Evolutionary conservation across 1,139 yeast genomes (phyloP).

Genomic region (Nakaseomyces glabratus): DNA sequence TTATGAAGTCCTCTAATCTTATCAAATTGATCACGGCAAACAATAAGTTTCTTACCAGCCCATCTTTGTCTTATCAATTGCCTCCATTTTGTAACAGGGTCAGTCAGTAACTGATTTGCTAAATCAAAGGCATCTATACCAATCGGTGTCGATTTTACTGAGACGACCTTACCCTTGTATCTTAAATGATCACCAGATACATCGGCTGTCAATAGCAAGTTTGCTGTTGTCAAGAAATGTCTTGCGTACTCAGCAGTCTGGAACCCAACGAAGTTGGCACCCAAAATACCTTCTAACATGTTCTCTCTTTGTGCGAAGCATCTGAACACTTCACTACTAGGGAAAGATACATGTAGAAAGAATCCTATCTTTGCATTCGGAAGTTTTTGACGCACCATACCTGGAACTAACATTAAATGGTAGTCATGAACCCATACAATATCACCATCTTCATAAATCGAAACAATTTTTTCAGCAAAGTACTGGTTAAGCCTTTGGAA

Average conservation of each 20-base stretch:
- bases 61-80: constrained; percentile 67
- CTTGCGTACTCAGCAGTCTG: constrained; percentile 90
- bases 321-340: constrained; percentile 90
- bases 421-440: constrained; percentile 91
- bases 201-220: constrained; percentile 74
- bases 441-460: constrained; percentile 58
- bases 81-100: constrained; percentile 62
- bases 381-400: constrained; percentile 63
- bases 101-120: constrained; percentile 37
- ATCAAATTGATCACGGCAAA: constrained; percentile 84
- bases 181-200: constrained; percentile 66
- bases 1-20: constrained; percentile 81
- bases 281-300: constrained; percentile 74
- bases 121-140: constrained; percentile 76
- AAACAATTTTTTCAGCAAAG: constrained; percentile 68
- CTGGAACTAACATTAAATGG: constrained; percentile 79
- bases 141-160: constrained; percentile 65
- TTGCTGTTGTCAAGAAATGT: constrained; percentile 87
- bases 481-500: constrained; percentile 67
- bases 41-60: constrained; percentile 57
- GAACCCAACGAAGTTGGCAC: constrained; percentile 80
- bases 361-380: constrained; percentile 88
- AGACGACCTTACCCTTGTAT: constrained; percentile 56
- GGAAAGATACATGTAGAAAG: constrained; percentile 89
- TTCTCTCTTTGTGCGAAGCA: constrained; percentile 82